These are phyloP conservation scores for Papiliotrema fonsecae DNA, from an alignment of 1,284 basidiomycete species.

Conservation along the genomic window DNA sequence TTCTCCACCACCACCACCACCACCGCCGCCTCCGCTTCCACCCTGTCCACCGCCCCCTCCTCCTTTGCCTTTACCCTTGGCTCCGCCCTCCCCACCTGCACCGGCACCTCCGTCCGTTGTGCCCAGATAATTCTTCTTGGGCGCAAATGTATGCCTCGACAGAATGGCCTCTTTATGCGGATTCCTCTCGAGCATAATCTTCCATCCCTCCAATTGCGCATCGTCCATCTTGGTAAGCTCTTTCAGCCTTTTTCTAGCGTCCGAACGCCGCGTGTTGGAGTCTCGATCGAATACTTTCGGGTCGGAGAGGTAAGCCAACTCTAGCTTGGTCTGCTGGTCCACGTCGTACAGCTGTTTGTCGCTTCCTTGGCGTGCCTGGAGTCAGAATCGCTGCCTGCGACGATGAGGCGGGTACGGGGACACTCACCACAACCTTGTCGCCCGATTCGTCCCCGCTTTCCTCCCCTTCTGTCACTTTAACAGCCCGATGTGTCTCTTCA, in stretches of 20 bases:
- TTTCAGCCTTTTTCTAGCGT: slow-evolving; percentile 60
- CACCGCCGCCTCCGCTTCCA: slow-evolving; percentile 7
- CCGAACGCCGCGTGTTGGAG: slow-evolving; percentile 61
- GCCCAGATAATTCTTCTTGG: slow-evolving; percentile 8
- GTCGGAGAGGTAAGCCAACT: slow-evolving; percentile 65
- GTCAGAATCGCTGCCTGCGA: not conserved
- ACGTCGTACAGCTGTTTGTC: slow-evolving; percentile 8
- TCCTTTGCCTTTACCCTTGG: slow-evolving; percentile 7
- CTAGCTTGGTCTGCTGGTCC: slow-evolving; percentile 59
- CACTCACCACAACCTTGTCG: slow-evolving; percentile 11
- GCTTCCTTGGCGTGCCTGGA: slow-evolving; percentile 1
- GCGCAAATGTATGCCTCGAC: slow-evolving; percentile 29
- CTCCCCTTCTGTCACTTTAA: slow-evolving; percentile 19
- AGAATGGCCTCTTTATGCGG: slow-evolving; percentile 48
- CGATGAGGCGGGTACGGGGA: not conserved
- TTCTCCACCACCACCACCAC: slow-evolving; percentile 15
- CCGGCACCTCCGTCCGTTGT: slow-evolving; percentile 1
- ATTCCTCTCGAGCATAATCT: slow-evolving; percentile 74
- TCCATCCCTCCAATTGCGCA: slow-evolving; percentile 84
- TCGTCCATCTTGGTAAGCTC: slow-evolving; percentile 61
- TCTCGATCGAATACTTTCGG: slow-evolving; percentile 72
- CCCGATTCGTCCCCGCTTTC: slow-evolving; percentile 17
- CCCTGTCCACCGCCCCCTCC: slow-evolving; percentile 11
- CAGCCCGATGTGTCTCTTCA: slow-evolving; percentile 15
- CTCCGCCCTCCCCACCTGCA: slow-evolving; percentile 7